Evolutionary conservation across 768 basidiomycete genomes (phyloP).

Genomic region (Leucocoprinus leucothites): DNA sequence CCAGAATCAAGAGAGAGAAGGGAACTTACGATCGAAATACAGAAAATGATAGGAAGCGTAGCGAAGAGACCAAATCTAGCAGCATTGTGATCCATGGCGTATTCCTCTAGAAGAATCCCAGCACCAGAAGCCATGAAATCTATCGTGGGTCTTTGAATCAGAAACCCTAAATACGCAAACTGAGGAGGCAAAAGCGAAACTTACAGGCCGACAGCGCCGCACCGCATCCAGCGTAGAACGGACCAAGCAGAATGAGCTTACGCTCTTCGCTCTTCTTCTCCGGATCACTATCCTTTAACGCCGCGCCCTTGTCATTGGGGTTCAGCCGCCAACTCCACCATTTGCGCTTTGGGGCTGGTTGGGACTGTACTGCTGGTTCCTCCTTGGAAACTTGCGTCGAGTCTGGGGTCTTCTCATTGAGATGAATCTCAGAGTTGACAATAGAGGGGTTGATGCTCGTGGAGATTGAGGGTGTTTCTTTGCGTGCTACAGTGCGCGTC

Average conservation of each 20-base stretch:
- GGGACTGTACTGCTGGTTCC: constrained; percentile 18
- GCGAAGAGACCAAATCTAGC: constrained; percentile 63
- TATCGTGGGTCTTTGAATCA: constrained; percentile 14
- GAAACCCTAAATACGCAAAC: background rate
- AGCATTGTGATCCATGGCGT: constrained; percentile 57
- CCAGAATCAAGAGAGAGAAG: background rate
- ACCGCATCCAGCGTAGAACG: constrained; percentile 68
- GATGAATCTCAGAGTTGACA: constrained; percentile 23
- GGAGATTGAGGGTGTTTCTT: constrained; percentile 14
- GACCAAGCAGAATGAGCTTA: constrained; percentile 58
- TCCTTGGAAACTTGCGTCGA: constrained; percentile 16
- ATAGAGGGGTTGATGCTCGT: constrained; percentile 16
- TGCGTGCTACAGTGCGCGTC: constrained; percentile 30
- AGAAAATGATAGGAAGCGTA: constrained; percentile 71
- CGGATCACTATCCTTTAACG: constrained; percentile 23
- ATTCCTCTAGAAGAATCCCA: constrained; percentile 63
- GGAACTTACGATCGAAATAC: constrained; percentile 65
- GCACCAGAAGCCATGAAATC: constrained; percentile 65
- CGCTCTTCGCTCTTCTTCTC: constrained; percentile 41
- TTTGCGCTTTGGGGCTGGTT: constrained; percentile 20
- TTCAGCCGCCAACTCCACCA: constrained; percentile 50
- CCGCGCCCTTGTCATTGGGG: constrained; percentile 22
- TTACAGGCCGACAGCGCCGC: constrained; percentile 61
- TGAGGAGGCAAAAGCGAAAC: constrained; percentile 18
- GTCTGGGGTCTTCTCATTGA: constrained; percentile 31